These are phyloP conservation scores for Silene conica DNA, from an alignment of 148 eudicot genomes.

Conservation along the genomic window DNA sequence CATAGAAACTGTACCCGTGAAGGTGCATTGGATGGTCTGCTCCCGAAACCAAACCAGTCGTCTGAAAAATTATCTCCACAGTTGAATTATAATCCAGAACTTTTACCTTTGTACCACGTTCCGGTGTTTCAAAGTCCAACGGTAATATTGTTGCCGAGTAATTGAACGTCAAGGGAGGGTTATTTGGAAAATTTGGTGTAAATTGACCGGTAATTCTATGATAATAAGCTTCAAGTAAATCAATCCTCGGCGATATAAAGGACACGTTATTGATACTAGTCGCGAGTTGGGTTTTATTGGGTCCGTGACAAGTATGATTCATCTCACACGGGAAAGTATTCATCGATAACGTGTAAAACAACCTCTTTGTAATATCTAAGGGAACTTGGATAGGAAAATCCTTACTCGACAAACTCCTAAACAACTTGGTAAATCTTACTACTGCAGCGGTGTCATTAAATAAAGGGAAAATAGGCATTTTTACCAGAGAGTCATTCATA, in stretches of 20 bases:
- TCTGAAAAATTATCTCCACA: conserved; percentile 64
- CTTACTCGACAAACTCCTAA: conserved; percentile 19
- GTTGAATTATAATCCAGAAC: conserved; percentile 46
- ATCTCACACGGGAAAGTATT: conserved; percentile 25
- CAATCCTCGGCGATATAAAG: conserved; percentile 15
- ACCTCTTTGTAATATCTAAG: background rate
- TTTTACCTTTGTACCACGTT: conserved; percentile 43
- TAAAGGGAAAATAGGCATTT: conserved; percentile 18
- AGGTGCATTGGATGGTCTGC: conserved; percentile 83
- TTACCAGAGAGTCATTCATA: background rate
- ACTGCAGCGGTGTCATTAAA: conserved; percentile 17
- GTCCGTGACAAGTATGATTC: conserved; percentile 20
- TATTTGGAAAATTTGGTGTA: conserved; percentile 35
- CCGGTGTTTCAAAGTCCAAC: background rate
- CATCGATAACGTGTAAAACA: conserved; percentile 22
- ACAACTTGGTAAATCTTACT: conserved; percentile 3
- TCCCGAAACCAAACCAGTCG: conserved; percentile 36
- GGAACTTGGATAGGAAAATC: conserved; percentile 25
- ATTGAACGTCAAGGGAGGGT: conserved; percentile 48
- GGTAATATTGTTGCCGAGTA: conserved; percentile 28
- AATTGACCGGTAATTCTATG: conserved; percentile 6
- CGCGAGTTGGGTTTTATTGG: conserved; percentile 13
- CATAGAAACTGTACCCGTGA: conserved; percentile 64
- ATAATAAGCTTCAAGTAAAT: conserved; percentile 27
- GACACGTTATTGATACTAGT: conserved; percentile 25